phyloP scores from a whole-genome alignment of 768 basidiomycete genomes.

The Auricularia heimuer region DNA sequence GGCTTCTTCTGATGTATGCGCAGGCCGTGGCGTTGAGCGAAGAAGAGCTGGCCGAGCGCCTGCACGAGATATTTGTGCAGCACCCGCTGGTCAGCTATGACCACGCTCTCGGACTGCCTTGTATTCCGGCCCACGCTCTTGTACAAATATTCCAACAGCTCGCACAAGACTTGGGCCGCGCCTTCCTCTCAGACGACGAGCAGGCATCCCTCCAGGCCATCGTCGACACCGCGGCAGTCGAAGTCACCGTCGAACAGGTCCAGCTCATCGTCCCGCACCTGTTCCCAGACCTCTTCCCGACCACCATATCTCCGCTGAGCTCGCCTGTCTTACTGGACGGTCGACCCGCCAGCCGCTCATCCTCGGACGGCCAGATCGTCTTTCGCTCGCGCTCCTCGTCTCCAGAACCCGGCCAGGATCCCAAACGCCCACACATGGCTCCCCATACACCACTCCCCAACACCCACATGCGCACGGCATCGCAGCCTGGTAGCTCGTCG shows the following conservation, averaged over 20 bases:
- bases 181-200: conserved; percentile 59
- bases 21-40: conserved; percentile 66
- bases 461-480: conserved; percentile 16
- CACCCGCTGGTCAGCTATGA: conserved; percentile 53
- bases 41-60: conserved; percentile 42
- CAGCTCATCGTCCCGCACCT: conserved; percentile 37
- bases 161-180: conserved; percentile 45
- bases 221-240: background rate
- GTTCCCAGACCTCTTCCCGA: background rate
- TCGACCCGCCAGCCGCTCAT: conserved; percentile 41
- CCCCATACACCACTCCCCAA: conserved; percentile 37
- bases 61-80: conserved; percentile 41
- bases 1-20: conserved; percentile 31
- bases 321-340: conserved; percentile 54
- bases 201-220: conserved; percentile 19
- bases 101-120: conserved; percentile 40
- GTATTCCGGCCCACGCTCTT: conserved; percentile 62
- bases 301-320: conserved; percentile 30
- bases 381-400: conserved; percentile 15
- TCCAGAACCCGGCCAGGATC: conserved; percentile 24
- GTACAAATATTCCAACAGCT: conserved; percentile 62
- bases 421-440: conserved; percentile 19
- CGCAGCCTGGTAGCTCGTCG: background rate
- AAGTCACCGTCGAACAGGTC: conserved; percentile 29
- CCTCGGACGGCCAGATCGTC: conserved; percentile 22